Conservation (phyloP, 345 rosid genomes). For the Xanthoceras sorbifolium region DNA sequence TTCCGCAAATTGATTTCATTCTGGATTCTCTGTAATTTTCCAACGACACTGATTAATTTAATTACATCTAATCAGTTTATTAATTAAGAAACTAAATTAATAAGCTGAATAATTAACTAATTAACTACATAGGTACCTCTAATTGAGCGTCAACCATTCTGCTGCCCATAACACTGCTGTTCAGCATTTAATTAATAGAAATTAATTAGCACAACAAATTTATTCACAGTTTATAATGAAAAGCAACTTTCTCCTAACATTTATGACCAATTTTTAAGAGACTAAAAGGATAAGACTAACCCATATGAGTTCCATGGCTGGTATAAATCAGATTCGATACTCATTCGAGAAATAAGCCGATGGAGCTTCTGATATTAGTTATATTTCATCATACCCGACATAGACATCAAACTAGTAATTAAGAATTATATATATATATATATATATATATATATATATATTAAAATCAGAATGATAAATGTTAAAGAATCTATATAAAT, state of each 20-base stretch:
- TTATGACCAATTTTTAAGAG: too few species aligned
- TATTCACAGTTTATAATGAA: not conserved
- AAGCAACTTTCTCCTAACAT: not conserved
- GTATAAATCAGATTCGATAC: conserved; percentile 15
- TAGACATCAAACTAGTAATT: not conserved
- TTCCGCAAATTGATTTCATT: not conserved
- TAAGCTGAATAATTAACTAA: too few species aligned
- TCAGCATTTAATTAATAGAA: too few species aligned
- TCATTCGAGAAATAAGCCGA: conserved; percentile 14
- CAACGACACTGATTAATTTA: not conserved
- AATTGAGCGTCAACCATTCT: conserved; percentile 8
- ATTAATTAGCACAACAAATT: too few species aligned
- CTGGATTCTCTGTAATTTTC: conserved; percentile 15
- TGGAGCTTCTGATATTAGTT: conserved; percentile 7
- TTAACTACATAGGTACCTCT: conserved; percentile 7
- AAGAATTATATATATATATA: too few species aligned
- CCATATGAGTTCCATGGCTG: not conserved
- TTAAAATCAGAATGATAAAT: too few species aligned
- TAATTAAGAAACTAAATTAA: too few species aligned
- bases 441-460: too few species aligned
- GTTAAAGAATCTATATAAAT: too few species aligned
- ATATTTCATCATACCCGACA: not conserved
- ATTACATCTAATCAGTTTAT: too few species aligned
- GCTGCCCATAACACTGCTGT: not conserved
- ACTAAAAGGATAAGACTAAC: conserved; percentile 8